phyloP scores from a whole-genome alignment of 805 yeast species.

The Starmerella stigmatis region DNA sequence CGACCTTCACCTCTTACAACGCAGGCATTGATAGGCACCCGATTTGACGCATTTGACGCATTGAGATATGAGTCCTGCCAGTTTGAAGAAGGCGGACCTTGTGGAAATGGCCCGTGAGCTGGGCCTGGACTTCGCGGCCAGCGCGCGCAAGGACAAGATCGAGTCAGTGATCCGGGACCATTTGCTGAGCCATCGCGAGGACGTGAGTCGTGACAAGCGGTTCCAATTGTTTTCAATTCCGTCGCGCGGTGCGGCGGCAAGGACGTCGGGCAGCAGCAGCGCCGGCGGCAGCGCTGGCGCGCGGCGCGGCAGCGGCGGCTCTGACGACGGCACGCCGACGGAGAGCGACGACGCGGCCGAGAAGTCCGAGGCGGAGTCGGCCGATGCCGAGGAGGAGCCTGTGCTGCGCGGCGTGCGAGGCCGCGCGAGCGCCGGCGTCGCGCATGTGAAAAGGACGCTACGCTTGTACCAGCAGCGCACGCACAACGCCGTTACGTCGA shows the following conservation, averaged over 20 bases:
- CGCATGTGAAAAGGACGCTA: not conserved
- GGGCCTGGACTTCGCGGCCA: slow-evolving; percentile 2
- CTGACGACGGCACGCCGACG: no score
- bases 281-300: not conserved
- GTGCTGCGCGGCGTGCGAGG: not conserved
- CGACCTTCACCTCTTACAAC: not conserved
- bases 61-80: not conserved
- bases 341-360: not conserved
- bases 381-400: not conserved
- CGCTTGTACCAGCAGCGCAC: slow-evolving; percentile 1
- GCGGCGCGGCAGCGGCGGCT: not conserved
- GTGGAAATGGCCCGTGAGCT: slow-evolving; percentile 7
- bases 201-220: slow-evolving; percentile 7
- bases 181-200: slow-evolving; percentile 5
- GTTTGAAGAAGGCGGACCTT: slow-evolving; percentile 9
- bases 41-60: not conserved
- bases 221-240: not conserved
- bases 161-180: slow-evolving; percentile 8
- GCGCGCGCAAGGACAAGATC: slow-evolving; percentile 8
- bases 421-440: slow-evolving; percentile 1
- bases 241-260: not conserved
- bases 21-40: not conserved
- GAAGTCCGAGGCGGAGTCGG: not conserved
- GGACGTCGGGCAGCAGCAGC: not conserved
- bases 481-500: not conserved